phyloP scores from a whole-genome alignment of 2,329 filamentous ascomycete genomes.

The Monosporascus sp. region DNA sequence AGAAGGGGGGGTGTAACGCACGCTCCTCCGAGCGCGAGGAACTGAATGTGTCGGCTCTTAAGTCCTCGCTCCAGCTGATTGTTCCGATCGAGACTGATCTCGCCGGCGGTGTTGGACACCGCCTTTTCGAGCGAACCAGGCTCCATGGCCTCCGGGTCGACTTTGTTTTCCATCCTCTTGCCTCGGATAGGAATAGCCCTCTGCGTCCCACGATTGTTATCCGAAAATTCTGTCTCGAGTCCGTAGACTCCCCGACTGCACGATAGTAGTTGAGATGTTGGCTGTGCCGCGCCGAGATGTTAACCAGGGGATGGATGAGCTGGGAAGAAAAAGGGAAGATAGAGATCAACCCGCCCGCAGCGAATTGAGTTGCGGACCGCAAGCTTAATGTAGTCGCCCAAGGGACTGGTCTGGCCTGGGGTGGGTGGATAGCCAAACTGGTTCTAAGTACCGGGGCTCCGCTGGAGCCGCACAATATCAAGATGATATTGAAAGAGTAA shows the following conservation, averaged over 20 bases:
- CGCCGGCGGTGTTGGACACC: slow-evolving; percentile 15
- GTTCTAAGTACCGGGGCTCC: background rate
- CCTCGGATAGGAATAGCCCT: background rate
- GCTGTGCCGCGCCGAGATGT: too few species aligned
- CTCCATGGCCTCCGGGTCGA: slow-evolving; percentile 17
- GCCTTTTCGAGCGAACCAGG: slow-evolving; percentile 18
- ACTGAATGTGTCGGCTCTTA: slow-evolving; percentile 57
- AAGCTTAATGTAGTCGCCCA: background rate
- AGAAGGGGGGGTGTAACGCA: slow-evolving; percentile 17
- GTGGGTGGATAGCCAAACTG: background rate
- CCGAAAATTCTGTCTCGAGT: too few species aligned
- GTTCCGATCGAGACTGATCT: slow-evolving; percentile 27
- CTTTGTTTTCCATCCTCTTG: slow-evolving; percentile 10
- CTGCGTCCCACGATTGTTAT: too few species aligned
- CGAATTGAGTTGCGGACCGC: background rate
- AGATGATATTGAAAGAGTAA: too few species aligned
- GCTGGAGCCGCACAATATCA: too few species aligned
- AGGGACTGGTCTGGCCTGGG: background rate
- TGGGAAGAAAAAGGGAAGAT: too few species aligned
- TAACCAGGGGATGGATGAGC: too few species aligned
- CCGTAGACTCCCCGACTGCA: too few species aligned
- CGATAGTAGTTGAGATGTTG: too few species aligned
- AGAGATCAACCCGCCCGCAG: too few species aligned
- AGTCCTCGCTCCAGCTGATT: slow-evolving; percentile 50
- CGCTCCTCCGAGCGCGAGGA: slow-evolving; percentile 50